phyloP scores from a whole-genome alignment of 345 rosid genomes.

The Citrus hindsii region DNA sequence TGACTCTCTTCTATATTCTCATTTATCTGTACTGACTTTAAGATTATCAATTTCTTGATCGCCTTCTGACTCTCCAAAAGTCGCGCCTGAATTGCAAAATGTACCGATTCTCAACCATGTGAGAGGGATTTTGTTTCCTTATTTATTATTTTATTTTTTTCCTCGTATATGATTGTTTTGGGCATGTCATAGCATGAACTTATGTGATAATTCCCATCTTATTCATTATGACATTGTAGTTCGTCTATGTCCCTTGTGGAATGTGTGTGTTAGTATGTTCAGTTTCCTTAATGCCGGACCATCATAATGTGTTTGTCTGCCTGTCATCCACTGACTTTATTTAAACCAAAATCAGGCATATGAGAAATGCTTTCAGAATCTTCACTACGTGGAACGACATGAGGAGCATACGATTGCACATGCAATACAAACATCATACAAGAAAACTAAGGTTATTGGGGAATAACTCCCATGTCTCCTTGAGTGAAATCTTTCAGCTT shows the following conservation, averaged over 20 bases:
- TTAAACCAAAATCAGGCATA: constrained; percentile 53
- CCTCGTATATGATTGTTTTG: neutral
- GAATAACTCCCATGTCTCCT: neutral
- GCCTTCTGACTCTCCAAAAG: neutral
- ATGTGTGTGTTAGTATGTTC: neutral
- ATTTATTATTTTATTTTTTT: neutral
- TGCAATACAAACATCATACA: constrained; percentile 69
- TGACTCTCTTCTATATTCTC: neutral
- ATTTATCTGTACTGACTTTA: neutral
- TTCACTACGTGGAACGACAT: constrained; percentile 81
- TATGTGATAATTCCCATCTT: neutral
- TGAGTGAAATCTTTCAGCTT: neutral
- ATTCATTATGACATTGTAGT: neutral
- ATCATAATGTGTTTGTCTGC: neutral
- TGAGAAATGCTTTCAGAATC: constrained; percentile 96
- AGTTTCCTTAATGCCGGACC: neutral
- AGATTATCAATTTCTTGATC: neutral
- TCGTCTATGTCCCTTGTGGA: neutral
- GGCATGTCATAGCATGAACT: neutral
- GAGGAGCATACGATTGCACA: constrained; percentile 98
- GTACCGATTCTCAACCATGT: neutral
- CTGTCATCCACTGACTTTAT: constrained; percentile 4
- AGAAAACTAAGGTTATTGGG: constrained; percentile 85
- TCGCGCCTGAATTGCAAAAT: neutral
- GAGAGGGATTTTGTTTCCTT: neutral